Percentiles rank a stretch among this genome's conserved stretches.
Conservation (phyloP, 1,284 basidiomycete genomes). For the Microbotryum violaceum region DNA sequence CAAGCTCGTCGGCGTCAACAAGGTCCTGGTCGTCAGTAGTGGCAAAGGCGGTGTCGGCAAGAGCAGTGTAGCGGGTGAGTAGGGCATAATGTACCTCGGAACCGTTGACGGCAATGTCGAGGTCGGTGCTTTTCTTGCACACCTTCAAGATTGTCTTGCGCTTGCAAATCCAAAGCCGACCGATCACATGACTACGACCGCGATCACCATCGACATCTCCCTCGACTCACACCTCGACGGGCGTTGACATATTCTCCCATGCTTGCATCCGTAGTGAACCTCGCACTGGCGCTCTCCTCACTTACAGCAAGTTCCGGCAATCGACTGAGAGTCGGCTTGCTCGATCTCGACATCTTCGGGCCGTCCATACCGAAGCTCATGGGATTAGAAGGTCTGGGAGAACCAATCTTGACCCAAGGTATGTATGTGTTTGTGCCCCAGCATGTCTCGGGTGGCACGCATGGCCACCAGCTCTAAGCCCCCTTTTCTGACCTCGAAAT, state of each 20-base stretch:
- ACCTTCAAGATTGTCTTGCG: neutral
- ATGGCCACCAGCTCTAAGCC: too few species aligned
- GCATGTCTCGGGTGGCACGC: neutral
- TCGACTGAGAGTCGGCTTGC: constrained; percentile 62
- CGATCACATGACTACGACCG: constrained; percentile 3
- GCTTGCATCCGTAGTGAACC: constrained; percentile 55
- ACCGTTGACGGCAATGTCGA: too few species aligned
- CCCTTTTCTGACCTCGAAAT: neutral
- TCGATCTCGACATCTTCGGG: constrained; percentile 94
- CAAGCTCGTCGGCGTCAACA: constrained; percentile 48
- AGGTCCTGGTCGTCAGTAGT: constrained; percentile 76
- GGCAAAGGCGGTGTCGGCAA: constrained; percentile 98
- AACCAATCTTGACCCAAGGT: constrained; percentile 71
- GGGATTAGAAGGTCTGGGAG: constrained; percentile 72
- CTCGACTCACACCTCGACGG: too few species aligned
- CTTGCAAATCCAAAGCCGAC: neutral
- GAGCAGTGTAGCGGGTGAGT: constrained; percentile 78
- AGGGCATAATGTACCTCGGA: constrained; percentile 3
- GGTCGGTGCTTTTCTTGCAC: neutral
- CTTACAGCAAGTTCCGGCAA: constrained; percentile 34
- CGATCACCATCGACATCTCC: too few species aligned
- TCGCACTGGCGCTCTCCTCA: constrained; percentile 63
- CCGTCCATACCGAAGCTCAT: constrained; percentile 93
- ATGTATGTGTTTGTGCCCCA: constrained; percentile 29
- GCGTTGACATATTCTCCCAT: neutral